phyloP scores from a whole-genome alignment of 805 yeast species.

The Saturnispora zaruensis region DNA sequence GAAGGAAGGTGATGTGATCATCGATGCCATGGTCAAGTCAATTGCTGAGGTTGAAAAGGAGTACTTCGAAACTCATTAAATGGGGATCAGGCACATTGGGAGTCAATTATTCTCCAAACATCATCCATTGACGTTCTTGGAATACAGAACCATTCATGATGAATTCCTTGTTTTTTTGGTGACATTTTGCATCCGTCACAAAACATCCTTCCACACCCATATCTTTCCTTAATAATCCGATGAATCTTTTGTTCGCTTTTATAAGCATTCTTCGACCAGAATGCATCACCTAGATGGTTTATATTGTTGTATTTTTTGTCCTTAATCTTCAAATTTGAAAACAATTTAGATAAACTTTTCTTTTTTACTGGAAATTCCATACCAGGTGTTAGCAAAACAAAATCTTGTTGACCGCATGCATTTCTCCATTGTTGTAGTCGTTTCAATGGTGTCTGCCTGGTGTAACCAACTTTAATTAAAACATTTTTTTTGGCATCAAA shows the following conservation, averaged over 20 bases:
- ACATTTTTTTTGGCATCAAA: conserved; percentile 33
- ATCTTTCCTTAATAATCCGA: conserved; percentile 27
- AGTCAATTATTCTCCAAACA: conserved; percentile 21
- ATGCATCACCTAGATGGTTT: conserved; percentile 26
- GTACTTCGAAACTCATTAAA: conserved; percentile 9
- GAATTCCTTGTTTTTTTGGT: conserved; percentile 21
- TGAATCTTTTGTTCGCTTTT: conserved; percentile 38
- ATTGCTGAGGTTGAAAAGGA: conserved; percentile 16
- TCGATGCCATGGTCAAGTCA: conserved; percentile 22
- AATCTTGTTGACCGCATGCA: conserved; percentile 38
- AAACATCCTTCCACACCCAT: conserved; percentile 40
- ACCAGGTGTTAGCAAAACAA: conserved; percentile 33
- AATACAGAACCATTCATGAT: conserved; percentile 50
- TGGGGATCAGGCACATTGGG: not conserved
- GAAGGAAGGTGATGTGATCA: conserved; percentile 32
- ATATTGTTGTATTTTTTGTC: conserved; percentile 4
- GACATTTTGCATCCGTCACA: conserved; percentile 27
- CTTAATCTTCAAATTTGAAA: not conserved
- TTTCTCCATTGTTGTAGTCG: conserved; percentile 45
- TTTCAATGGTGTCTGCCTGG: conserved; percentile 35
- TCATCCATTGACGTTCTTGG: conserved; percentile 33
- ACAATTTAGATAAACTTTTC: not conserved
- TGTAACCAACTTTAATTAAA: conserved; percentile 46
- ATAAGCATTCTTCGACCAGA: conserved; percentile 28
- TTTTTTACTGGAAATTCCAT: conserved; percentile 4